phyloP scores from a whole-genome alignment of 176 grass and related monocot species.

The Eragrostis curvula region DNA sequence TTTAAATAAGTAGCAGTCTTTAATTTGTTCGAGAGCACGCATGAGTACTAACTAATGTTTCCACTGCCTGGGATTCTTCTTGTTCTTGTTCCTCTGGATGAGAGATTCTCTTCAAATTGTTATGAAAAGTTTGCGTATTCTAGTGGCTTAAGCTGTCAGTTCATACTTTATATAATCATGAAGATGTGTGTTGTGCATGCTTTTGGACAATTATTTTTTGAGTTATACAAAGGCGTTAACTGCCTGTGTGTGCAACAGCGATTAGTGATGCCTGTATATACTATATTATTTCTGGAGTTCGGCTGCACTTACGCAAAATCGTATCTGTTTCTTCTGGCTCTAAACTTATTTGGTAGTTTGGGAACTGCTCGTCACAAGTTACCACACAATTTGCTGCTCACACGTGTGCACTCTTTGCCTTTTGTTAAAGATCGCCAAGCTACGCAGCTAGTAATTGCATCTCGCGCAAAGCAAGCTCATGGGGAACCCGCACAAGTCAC shows the following conservation, averaged over 20 bases:
- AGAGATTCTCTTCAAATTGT: constrained; percentile 45
- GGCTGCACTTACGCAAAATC: constrained; percentile 19
- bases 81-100: constrained; percentile 54
- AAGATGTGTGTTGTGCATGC: constrained; percentile 25
- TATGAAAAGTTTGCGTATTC: constrained; percentile 44
- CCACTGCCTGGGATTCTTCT: constrained; percentile 15
- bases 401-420: constrained; percentile 68
- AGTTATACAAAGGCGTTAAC: constrained; percentile 53
- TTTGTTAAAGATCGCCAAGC: constrained; percentile 60
- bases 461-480: constrained; percentile 42
- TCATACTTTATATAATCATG: constrained; percentile 56
- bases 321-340: constrained; percentile 44
- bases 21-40: constrained; percentile 34
- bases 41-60: constrained; percentile 33
- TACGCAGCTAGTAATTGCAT: constrained; percentile 37
- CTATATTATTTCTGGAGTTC: constrained; percentile 44
- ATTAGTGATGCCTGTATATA: constrained; percentile 46
- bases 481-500: constrained; percentile 47
- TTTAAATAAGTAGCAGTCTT: constrained; percentile 42
- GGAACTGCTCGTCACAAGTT: constrained; percentile 57
- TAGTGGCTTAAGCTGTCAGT: constrained; percentile 58
- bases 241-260: constrained; percentile 42
- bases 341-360: constrained; percentile 34
- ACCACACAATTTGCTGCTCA: constrained; percentile 49
- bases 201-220: constrained; percentile 51